A percentile compares a stretch with the other conserved stretches of the same genome.
Conservation (phyloP, 768 basidiomycete species). For the Pisolithus orientalis region DNA sequence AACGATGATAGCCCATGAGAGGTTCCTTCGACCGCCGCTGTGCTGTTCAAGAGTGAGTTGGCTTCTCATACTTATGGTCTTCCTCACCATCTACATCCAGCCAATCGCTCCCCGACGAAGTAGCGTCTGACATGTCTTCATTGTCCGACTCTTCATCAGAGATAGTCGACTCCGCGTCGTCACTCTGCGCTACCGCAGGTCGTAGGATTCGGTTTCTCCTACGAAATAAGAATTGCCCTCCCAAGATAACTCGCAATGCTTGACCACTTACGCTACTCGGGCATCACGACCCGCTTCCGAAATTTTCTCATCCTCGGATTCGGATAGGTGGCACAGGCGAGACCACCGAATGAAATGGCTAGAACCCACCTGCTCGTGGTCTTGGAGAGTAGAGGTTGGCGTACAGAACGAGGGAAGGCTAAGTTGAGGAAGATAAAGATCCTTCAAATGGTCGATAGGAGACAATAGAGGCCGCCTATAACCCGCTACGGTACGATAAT, state of each 20-base stretch:
- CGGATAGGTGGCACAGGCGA: constrained; percentile 35
- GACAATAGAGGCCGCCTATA: constrained; percentile 5
- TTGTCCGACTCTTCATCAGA: constrained; percentile 79
- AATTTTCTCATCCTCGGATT: constrained; percentile 58
- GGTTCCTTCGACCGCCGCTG: constrained; percentile 16
- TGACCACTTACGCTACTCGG: constrained; percentile 53
- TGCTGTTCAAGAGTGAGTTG: constrained; percentile 15
- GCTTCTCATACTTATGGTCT: background rate
- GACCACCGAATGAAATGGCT: constrained; percentile 14
- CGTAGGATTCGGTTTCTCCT: constrained; percentile 51
- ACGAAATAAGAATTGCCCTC: background rate
- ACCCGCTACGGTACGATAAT: background rate
- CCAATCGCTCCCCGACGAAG: constrained; percentile 30
- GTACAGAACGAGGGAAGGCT: constrained; percentile 23
- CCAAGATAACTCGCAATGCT: background rate
- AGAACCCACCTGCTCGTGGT: constrained; percentile 6
- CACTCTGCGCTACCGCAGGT: constrained; percentile 12
- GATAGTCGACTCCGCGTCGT: constrained; percentile 45
- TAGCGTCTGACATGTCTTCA: constrained; percentile 55
- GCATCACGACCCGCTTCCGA: constrained; percentile 68
- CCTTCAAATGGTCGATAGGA: constrained; percentile 34
- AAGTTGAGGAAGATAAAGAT: constrained; percentile 44
- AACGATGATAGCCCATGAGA: constrained; percentile 41
- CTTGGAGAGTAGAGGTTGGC: constrained; percentile 2
- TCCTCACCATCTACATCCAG: constrained; percentile 35